These are phyloP conservation scores for Trypanosoma congolense DNA, from an alignment of 208 protist species.

Conservation along the genomic window DNA sequence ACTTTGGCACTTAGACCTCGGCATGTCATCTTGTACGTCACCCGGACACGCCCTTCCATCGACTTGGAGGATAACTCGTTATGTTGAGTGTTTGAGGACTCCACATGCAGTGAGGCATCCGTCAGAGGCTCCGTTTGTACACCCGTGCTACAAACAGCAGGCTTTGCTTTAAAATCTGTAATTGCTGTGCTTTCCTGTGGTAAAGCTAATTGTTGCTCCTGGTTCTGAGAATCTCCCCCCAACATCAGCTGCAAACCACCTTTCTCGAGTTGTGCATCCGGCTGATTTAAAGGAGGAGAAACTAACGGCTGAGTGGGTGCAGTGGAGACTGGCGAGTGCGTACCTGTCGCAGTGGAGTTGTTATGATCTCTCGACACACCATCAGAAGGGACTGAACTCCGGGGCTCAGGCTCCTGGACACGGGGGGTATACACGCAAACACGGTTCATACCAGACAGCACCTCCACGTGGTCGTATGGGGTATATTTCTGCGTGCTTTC, in stretches of 20 bases:
- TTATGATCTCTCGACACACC: not conserved
- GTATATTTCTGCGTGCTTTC: constrained; percentile 37
- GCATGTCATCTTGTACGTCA: too few species aligned
- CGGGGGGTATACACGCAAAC: constrained; percentile 25
- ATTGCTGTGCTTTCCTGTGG: too few species aligned
- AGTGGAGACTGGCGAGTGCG: not conserved
- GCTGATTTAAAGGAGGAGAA: constrained; percentile 11
- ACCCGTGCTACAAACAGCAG: constrained; percentile 3
- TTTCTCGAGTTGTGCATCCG: not conserved
- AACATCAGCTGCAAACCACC: constrained; percentile 8
- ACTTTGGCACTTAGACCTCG: too few species aligned
- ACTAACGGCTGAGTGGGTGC: constrained; percentile 12
- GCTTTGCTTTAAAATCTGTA: not conserved
- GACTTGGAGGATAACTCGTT: too few species aligned
- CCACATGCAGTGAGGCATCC: too few species aligned
- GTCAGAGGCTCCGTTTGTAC: constrained; percentile 18
- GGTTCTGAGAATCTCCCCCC: not conserved
- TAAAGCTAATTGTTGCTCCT: too few species aligned
- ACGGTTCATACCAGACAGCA: constrained; percentile 28
- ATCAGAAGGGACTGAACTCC: not conserved
- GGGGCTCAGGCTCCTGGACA: not conserved
- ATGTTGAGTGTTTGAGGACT: too few species aligned
- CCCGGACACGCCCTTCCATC: too few species aligned
- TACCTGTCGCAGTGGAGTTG: not conserved
- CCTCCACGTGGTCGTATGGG: constrained; percentile 14